phyloP scores from a whole-genome alignment of 1,284 basidiomycete genomes.

The Pholiota adiposa region DNA sequence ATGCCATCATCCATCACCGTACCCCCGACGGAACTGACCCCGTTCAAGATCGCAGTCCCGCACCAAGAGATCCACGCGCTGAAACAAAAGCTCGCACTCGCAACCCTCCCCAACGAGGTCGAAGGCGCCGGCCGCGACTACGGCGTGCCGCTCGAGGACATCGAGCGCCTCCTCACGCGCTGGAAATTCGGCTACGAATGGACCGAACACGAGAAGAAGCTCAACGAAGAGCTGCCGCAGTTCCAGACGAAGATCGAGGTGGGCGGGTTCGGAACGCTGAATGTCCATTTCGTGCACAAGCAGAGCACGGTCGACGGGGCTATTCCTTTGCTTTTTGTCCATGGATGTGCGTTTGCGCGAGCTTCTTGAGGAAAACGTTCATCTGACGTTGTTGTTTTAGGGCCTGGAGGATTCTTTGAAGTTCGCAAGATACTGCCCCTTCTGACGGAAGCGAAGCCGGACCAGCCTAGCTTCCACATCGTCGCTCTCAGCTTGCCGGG shows the following conservation, averaged over 20 bases:
- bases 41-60: conserved; percentile 48
- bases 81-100: conserved; percentile 43
- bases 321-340: conserved; percentile 55
- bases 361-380: neutral
- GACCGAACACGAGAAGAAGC: conserved; percentile 43
- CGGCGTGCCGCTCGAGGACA: conserved; percentile 50
- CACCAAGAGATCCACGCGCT: conserved; percentile 41
- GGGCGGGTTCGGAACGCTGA: conserved; percentile 45
- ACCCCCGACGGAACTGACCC: conserved; percentile 27
- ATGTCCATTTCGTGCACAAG: conserved; percentile 57
- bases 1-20: conserved; percentile 7
- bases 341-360: conserved; percentile 47
- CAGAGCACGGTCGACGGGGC: conserved; percentile 43
- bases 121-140: conserved; percentile 49
- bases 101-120: conserved; percentile 52
- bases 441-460: conserved; percentile 41
- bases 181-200: conserved; percentile 55
- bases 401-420: conserved; percentile 67
- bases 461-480: conserved; percentile 62
- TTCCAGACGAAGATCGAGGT: conserved; percentile 51
- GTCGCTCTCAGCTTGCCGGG: conserved; percentile 57
- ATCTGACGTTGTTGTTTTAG: conserved; percentile 32
- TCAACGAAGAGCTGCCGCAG: conserved; percentile 52
- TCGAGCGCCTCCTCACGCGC: conserved; percentile 43
- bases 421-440: conserved; percentile 58